Evolutionary conservation across 177 flowering plant species (phyloP), one percentile per base, ranked within the genome.

Genomic region (Tripterygium wilfordii): DNA sequence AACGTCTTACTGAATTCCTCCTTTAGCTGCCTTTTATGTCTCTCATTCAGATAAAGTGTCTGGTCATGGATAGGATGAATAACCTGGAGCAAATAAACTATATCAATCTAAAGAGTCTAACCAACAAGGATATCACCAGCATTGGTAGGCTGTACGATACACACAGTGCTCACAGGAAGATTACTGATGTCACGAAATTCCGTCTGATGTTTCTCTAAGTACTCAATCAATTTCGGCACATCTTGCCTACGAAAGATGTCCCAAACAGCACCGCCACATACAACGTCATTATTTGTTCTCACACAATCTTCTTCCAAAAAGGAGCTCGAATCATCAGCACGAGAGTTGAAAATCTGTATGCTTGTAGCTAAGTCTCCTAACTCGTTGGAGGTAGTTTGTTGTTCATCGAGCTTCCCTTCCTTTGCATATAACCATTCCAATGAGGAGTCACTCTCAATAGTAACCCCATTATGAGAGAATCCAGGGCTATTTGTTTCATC

Each of bases 181-280:
- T 71, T 76, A 36, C 68, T 53, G 43, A 68, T 56, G 58, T 81
- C 82, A 42, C 79, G 63, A 53, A 88, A 85, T 58, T 88, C 95
- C 48, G 62, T 75, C 57, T 53, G 66, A 58, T 88, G 95, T 60
- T 69, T 76, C 31, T 53, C 41, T 53, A 88, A 56, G 47, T 78
- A 88, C 41, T 79, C 71, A 17, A 47, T 52, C 43, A 88, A 50
- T 56, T 79, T 79, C 24, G 96, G 92, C 3, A 79, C 91, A 70
- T 88, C 96, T 66, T 88, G 64, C 64, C 95, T 64, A 10, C 96
- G 84, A 17, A 88, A 89, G 13, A 89, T 83, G 56, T 89, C 97
- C 97, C 97, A 89, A 41, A 86, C 60, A 55, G 95, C 95, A 71
- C 87, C 84, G 43, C 88, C 96, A 53, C 68, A 36, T 14, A 15